Percentiles rank a stretch among this genome's conserved stretches.
Evolutionary conservation across 176 grass and related monocot species (phyloP).

Genomic region (Elymus sibiricus): DNA sequence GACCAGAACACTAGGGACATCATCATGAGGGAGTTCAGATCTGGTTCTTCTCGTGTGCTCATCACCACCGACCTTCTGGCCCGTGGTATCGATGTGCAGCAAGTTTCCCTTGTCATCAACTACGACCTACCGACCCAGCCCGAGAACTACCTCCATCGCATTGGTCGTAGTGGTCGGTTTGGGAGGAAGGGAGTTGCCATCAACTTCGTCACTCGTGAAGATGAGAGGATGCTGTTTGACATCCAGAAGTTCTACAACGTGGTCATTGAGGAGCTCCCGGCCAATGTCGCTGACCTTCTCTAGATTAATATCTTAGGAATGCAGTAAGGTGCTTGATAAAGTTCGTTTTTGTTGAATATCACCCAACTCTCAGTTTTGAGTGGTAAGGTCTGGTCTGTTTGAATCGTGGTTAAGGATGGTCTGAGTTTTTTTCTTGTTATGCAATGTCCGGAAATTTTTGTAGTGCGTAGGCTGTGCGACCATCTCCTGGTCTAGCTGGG

Average conservation of each 20-base stretch:
- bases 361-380: slow-evolving; percentile 43
- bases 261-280: slow-evolving; percentile 60
- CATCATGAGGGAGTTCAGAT: slow-evolving; percentile 89
- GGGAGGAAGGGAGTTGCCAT: slow-evolving; percentile 87
- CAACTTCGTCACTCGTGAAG: slow-evolving; percentile 69
- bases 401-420: slow-evolving; percentile 35
- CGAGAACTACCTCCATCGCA: slow-evolving; percentile 81
- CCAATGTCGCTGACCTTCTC: slow-evolving; percentile 75
- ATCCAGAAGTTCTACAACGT: slow-evolving; percentile 84
- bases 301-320: slow-evolving; percentile 43
- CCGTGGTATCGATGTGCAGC: slow-evolving; percentile 85
- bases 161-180: slow-evolving; percentile 75
- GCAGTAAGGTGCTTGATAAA: slow-evolving; percentile 34
- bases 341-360: slow-evolving; percentile 44
- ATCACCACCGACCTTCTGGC: slow-evolving; percentile 83
- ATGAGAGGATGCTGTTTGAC: slow-evolving; percentile 70
- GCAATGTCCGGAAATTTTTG: slow-evolving; percentile 46
- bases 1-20: slow-evolving; percentile 92
- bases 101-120: slow-evolving; percentile 82
- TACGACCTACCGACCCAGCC: slow-evolving; percentile 74
- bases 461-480: slow-evolving; percentile 33
- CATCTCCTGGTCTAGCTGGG: slow-evolving; percentile 27
- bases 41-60: slow-evolving; percentile 73
- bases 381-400: slow-evolving; percentile 36
- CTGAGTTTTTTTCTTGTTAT: slow-evolving; percentile 11